A percentile compares a stretch with the other conserved stretches of the same genome.
Conservation (phyloP, 176 grass and related monocot species). For the Aegilops tauschii region DNA sequence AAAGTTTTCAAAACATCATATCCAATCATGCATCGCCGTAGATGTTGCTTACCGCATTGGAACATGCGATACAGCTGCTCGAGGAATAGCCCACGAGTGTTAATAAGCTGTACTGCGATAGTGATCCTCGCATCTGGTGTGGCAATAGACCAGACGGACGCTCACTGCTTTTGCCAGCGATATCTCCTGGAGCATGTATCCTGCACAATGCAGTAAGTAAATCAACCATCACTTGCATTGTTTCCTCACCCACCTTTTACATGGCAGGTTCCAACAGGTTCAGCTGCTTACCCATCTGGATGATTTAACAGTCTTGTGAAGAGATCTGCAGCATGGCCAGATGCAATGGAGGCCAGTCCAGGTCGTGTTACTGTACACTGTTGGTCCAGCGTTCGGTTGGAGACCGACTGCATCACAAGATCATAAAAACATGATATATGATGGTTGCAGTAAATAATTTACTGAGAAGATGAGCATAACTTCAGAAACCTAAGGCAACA, state of each 20-base stretch:
- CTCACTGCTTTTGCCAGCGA: constrained; percentile 45
- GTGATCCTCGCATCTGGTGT: constrained; percentile 88
- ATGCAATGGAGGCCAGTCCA: constrained; percentile 85
- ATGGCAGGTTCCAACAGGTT: neutral
- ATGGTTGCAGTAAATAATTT: constrained; percentile 6
- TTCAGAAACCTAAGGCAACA: constrained; percentile 7
- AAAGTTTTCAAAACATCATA: neutral
- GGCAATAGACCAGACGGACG: constrained; percentile 60
- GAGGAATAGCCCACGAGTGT: constrained; percentile 89
- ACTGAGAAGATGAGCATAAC: neutral
- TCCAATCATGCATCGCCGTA: neutral
- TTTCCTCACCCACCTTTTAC: neutral
- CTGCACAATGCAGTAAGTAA: constrained; percentile 40
- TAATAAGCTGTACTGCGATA: constrained; percentile 65
- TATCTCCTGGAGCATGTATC: constrained; percentile 84
- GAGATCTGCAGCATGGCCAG: constrained; percentile 71
- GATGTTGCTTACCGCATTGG: constrained; percentile 56
- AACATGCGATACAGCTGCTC: constrained; percentile 84
- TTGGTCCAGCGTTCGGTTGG: constrained; percentile 91
- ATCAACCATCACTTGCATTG: neutral
- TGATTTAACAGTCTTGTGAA: constrained; percentile 81
- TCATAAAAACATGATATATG: neutral
- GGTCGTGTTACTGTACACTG: constrained; percentile 97
- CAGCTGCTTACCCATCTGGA: constrained; percentile 66
- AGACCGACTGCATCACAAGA: constrained; percentile 62